Evolutionary conservation across 129 eudicot species (phyloP).

Genomic region (Scalesia atractyloides): DNA sequence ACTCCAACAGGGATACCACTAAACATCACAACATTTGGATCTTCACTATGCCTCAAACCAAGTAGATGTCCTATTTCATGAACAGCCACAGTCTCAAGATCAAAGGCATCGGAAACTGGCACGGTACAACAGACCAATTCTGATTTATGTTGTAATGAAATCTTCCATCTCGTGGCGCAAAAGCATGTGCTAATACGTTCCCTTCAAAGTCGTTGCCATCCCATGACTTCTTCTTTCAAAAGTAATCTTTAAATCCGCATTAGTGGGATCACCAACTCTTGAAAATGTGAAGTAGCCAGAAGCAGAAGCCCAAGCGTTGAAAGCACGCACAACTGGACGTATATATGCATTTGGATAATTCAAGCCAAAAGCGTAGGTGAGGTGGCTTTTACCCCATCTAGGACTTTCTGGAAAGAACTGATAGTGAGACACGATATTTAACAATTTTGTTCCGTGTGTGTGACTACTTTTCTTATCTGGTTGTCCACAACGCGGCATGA

Average conservation of each 20-base stretch:
- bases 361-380: constrained; percentile 21
- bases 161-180: constrained; percentile 8
- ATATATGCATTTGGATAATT: background rate
- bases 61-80: constrained; percentile 30
- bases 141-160: background rate
- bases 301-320: constrained; percentile 20
- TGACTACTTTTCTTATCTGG: constrained; percentile 2
- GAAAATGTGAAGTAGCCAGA: constrained; percentile 21
- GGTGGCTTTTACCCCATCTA: constrained; percentile 14
- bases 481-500: constrained; percentile 16
- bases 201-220: background rate
- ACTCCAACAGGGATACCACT: background rate
- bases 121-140: background rate
- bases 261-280: background rate
- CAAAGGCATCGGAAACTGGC: background rate
- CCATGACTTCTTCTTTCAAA: background rate
- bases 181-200: constrained; percentile 10
- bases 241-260: constrained; percentile 13
- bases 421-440: constrained; percentile 18
- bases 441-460: background rate
- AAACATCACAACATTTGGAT: constrained; percentile 10
- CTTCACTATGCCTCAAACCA: constrained; percentile 15
- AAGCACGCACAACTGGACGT: constrained; percentile 13
- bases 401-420: background rate
- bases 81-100: background rate